Evolutionary conservation across 352 stramenopile species (phyloP).

Genomic region (Globisporangium nunn): DNA sequence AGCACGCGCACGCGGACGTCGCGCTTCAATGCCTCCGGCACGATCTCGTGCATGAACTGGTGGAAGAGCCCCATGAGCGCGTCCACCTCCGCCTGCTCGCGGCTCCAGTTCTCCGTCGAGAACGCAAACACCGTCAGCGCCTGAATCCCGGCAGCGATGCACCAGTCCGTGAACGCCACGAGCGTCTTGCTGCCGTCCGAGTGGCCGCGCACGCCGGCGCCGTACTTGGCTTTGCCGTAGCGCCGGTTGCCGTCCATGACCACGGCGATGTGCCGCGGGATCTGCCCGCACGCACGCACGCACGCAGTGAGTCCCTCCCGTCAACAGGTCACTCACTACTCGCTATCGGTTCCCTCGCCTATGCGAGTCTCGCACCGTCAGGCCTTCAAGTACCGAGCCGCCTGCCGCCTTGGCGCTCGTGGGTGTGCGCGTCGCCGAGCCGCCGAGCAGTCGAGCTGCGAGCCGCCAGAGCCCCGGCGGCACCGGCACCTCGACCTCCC

Average conservation of each 20-base stretch:
- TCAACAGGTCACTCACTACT: too few relatives aligned
- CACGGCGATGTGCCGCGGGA: conserved; percentile 89
- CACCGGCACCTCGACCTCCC: conserved; percentile 17
- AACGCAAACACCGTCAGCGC: conserved; percentile 95
- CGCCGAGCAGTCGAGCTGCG: conserved; percentile 7
- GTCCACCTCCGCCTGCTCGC: conserved; percentile 83
- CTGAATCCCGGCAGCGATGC: conserved; percentile 86
- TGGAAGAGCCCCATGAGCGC: conserved; percentile 93
- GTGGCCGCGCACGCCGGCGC: conserved; percentile 82
- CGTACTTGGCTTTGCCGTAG: conserved; percentile 87
- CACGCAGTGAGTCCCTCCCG: background rate
- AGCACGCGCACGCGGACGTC: conserved; percentile 89
- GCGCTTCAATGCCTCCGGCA: conserved; percentile 87
- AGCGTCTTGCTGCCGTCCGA: conserved; percentile 93
- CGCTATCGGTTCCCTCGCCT: background rate
- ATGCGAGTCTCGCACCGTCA: conserved; percentile 17
- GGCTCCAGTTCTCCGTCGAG: conserved; percentile 95
- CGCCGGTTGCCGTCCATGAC: conserved; percentile 97
- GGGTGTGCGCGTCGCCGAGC: background rate
- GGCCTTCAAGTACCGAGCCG: conserved; percentile 8
- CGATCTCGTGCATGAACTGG: conserved; percentile 92
- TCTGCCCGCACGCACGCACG: conserved; percentile 13
- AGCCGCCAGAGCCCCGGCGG: conserved; percentile 12
- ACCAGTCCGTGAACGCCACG: conserved; percentile 95
- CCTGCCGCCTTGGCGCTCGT: background rate